phyloP scores from a whole-genome alignment of 2,329 filamentous ascomycete genomes.

The Colletotrichum camelliae region DNA sequence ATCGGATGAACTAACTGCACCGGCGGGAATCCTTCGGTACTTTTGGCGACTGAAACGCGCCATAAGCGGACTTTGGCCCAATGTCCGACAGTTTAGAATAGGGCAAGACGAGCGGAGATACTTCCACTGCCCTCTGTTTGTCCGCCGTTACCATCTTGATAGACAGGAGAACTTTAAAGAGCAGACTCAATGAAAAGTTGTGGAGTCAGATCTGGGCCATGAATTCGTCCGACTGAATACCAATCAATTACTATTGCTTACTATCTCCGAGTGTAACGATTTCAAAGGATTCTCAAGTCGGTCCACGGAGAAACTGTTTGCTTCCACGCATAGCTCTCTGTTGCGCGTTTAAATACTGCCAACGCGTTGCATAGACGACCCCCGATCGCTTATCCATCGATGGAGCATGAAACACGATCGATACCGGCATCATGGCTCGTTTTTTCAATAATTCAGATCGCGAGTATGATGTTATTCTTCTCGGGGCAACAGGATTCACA shows the following conservation, averaged over 20 bases:
- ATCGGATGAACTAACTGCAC: neutral
- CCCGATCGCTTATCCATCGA: neutral
- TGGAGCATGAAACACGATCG: neutral
- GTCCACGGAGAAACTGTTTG: neutral
- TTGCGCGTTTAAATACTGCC: neutral
- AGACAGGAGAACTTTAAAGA: neutral
- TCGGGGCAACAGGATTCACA: neutral
- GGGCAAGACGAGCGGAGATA: neutral
- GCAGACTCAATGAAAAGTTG: neutral
- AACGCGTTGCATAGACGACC: neutral
- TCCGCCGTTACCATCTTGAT: neutral
- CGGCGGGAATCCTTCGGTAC: neutral
- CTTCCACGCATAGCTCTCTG: neutral
- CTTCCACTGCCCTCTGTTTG: neutral
- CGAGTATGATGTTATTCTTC: neutral
- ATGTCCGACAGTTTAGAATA: neutral
- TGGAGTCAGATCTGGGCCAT: neutral
- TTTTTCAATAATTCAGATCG: neutral
- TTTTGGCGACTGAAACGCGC: neutral
- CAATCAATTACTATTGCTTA: neutral
- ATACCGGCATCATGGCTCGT: neutral
- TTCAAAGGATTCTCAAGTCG: neutral
- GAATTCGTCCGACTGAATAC: neutral
- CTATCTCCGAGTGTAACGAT: neutral
- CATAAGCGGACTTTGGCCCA: neutral